Conservation (phyloP, 805 yeast genomes). For the Metschnikowia amazonensis region DNA sequence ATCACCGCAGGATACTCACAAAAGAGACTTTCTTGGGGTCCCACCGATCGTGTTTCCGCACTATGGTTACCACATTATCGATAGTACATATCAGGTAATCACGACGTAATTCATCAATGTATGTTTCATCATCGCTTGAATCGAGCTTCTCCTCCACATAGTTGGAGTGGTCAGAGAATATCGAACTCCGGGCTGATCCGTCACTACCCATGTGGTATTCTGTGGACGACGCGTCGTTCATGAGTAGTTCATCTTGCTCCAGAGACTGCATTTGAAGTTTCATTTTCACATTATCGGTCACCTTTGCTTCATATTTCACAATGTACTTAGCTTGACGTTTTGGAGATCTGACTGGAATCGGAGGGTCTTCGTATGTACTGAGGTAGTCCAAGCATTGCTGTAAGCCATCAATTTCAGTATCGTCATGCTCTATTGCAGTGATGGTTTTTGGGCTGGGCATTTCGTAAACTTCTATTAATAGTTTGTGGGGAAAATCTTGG, state of each 20-base stretch:
- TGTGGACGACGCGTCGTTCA: constrained; percentile 8
- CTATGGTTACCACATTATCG: constrained; percentile 25
- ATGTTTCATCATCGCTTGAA: constrained; percentile 11
- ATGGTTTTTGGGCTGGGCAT: background rate
- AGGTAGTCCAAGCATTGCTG: constrained; percentile 8
- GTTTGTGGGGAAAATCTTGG: too few relatives aligned
- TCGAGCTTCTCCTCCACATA: background rate
- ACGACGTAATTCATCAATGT: constrained; percentile 19
- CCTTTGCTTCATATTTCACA: background rate
- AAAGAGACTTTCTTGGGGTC: constrained; percentile 13
- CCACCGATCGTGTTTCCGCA: constrained; percentile 18
- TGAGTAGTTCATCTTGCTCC: background rate
- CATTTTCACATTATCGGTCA: background rate
- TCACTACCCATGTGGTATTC: constrained; percentile 10
- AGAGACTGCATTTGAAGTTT: background rate
- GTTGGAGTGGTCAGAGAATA: constrained; percentile 9
- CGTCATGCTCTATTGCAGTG: constrained; percentile 1
- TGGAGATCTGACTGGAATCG: constrained; percentile 15
- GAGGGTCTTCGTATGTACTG: constrained; percentile 6
- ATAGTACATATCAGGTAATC: constrained; percentile 21
- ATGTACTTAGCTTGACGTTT: constrained; percentile 6
- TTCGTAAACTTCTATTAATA: background rate
- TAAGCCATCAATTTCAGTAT: constrained; percentile 5
- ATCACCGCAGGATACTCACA: constrained; percentile 1
- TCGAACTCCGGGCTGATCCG: constrained; percentile 12